Conservation (phyloP, 2,329 filamentous ascomycete species). For the Intubia oerlemansii region DNA sequence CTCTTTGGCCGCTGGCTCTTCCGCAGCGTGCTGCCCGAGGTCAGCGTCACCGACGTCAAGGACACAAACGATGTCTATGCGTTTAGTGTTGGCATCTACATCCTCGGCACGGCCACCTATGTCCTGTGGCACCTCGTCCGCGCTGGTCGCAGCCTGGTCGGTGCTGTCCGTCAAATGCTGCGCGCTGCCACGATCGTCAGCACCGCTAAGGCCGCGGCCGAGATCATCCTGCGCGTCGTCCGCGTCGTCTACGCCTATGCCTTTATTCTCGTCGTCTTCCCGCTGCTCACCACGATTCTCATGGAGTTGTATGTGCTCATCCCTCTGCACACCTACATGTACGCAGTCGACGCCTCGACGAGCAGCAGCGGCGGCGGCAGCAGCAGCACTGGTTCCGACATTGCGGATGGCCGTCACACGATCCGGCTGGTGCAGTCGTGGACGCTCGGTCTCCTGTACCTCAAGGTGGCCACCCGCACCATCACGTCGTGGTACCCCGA, state of each 20-base stretch:
- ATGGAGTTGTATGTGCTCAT: constrained; percentile 79
- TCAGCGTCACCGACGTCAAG: too few relatives aligned
- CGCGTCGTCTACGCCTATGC: constrained; percentile 53
- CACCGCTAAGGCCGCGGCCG: not conserved
- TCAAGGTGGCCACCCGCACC: constrained; percentile 56
- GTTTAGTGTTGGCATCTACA: constrained; percentile 75
- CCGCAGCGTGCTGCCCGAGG: constrained; percentile 41
- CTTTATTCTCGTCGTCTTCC: constrained; percentile 58
- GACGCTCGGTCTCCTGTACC: constrained; percentile 79
- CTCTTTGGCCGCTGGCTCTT: constrained; percentile 68
- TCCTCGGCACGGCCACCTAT: constrained; percentile 50
- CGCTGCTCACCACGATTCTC: constrained; percentile 55
- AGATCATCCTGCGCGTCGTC: constrained; percentile 13
- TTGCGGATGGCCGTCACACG: constrained; percentile 30
- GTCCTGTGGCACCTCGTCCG: constrained; percentile 27
- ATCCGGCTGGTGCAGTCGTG: constrained; percentile 83
- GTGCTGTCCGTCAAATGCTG: constrained; percentile 11
- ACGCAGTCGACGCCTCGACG: constrained; percentile 13
- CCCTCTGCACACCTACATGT: constrained; percentile 63
- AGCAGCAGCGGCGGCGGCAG: too few relatives aligned
- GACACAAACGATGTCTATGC: constrained; percentile 90
- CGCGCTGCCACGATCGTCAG: not conserved
- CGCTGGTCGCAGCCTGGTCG: constrained; percentile 12
- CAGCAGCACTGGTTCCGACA: too few relatives aligned
- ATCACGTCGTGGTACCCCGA: constrained; percentile 45